A percentile compares a stretch with the other conserved stretches of the same genome.
Evolutionary conservation across 2,329 filamentous ascomycete genomes (phyloP).

Genomic region (Microascus cirrosus): DNA sequence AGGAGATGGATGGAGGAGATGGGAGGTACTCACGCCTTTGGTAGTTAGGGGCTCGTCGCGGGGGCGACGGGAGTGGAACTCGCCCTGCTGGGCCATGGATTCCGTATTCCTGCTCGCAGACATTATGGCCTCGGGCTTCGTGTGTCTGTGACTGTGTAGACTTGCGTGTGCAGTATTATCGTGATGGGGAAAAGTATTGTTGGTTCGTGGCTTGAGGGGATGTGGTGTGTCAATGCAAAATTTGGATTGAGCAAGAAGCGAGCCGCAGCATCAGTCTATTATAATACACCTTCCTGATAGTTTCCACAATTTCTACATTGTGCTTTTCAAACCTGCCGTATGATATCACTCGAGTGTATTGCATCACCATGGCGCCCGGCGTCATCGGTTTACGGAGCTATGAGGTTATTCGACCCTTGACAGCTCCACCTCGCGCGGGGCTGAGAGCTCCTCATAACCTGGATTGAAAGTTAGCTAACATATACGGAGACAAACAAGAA

Average conservation of each 20-base stretch:
- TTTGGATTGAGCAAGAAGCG: not conserved
- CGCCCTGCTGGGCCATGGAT: slow-evolving; percentile 38
- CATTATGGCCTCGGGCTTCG: slow-evolving; percentile 19
- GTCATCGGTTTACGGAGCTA: not conserved
- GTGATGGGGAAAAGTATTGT: not conserved
- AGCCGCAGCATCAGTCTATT: not conserved
- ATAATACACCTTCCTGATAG: not conserved
- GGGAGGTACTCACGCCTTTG: slow-evolving; percentile 34
- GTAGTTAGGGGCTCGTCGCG: slow-evolving; percentile 40
- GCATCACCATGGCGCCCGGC: not conserved
- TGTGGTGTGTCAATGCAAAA: not conserved
- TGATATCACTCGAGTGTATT: not conserved
- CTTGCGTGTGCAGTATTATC: not conserved
- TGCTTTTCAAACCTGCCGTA: not conserved
- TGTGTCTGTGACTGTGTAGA: not conserved
- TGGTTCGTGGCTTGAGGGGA: not conserved
- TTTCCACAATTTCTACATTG: no score
- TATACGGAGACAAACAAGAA: no score
- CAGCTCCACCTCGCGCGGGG: no score
- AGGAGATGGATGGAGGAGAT: not conserved
- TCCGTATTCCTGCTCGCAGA: slow-evolving; percentile 34
- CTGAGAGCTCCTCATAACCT: no score
- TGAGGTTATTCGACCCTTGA: not conserved
- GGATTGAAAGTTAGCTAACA: no score
- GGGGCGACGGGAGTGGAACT: slow-evolving; percentile 40